phyloP scores from a whole-genome alignment of 2,329 filamentous ascomycete genomes.

The Cladosporium sp. region DNA sequence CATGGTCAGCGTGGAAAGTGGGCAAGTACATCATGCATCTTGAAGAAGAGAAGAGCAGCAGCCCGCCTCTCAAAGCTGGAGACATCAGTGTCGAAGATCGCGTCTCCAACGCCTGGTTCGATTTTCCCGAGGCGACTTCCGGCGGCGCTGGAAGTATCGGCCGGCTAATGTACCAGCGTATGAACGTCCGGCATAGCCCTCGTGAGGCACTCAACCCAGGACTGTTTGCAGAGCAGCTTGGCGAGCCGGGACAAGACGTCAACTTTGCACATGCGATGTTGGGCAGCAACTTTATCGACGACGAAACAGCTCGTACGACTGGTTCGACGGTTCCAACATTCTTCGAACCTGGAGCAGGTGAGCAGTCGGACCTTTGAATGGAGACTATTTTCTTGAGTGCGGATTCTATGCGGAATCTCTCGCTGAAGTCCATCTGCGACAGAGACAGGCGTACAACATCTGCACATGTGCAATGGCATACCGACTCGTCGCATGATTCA shows the following conservation, averaged over 20 bases:
- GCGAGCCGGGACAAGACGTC: conserved; percentile 1
- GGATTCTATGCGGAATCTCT: too few relatives aligned
- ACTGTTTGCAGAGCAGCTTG: not conserved
- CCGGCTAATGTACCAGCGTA: conserved; percentile 10
- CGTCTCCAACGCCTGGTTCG: conserved; percentile 19
- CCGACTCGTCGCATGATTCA: too few relatives aligned
- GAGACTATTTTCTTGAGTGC: too few relatives aligned
- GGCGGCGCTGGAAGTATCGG: not conserved
- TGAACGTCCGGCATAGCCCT: not conserved
- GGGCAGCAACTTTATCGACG: not conserved
- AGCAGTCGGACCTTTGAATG: not conserved
- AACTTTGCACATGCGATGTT: conserved; percentile 2
- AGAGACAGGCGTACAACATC: too few relatives aligned
- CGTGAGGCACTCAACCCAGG: conserved; percentile 8
- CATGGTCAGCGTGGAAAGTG: conserved; percentile 25
- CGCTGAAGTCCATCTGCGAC: too few relatives aligned
- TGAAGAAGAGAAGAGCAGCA: conserved; percentile 18
- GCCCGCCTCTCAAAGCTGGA: conserved; percentile 9
- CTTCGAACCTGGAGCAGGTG: not conserved
- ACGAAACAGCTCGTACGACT: not conserved
- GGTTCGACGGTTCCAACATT: not conserved
- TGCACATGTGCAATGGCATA: too few relatives aligned
- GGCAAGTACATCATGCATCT: conserved; percentile 22
- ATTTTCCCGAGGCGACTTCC: conserved; percentile 16
- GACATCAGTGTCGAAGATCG: conserved; percentile 16